Evolutionary conservation across 1,139 yeast genomes (phyloP), one percentile per base, ranked within the genome.

Genomic region (Yarrowia galli): DNA sequence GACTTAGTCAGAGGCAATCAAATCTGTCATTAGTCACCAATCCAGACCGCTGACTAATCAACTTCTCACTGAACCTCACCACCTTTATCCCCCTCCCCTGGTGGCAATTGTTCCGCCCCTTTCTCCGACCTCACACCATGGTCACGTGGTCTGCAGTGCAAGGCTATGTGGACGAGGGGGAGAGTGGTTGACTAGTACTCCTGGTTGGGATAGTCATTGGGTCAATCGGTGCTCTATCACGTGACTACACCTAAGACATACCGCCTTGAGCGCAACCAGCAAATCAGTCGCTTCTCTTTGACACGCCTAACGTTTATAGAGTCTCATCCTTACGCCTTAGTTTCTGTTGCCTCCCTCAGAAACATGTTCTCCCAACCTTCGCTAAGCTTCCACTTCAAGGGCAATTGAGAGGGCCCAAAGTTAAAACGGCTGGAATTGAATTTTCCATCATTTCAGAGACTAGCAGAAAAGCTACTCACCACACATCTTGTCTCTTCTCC

Each of bases 301-400:
- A n/a, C 16, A 45, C 32, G 28, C 32, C 28, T 15, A 28, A 28
- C 10, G 32, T 10, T 28, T 28, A 28, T 28, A 28, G n/a, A n/a
- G n/a, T n/a, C n/a, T n/a, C 28, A 28, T 28, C 32, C 32, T 1
- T 10, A 25, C 32, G 32, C 32, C 32, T 28, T 10, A 28, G 32
- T 28, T 28, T n/a, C n/a, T n/a, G n/a, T n/a, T n/a, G n/a, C 40
- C 16, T 8, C 9, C 20, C 16, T 28, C 16, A 35, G n/a, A n/a
- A n/a, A n/a, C n/a, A 6, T 15, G 32, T 28, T 28, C 32, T 28
- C 10, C 18, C 58, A 51, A 35, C 58, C 58, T 51, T 51, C 58
- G 58, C 58, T 51, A 51, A 51, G 58, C 58, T 51, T 51, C 58
- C 58, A 51, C 58, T 51, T 51, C 58, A 36, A 51, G 58, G 58